Base-by-base conservation (phyloP, 1,139 yeast species). In the Tardiomyces depauwii region DNA sequence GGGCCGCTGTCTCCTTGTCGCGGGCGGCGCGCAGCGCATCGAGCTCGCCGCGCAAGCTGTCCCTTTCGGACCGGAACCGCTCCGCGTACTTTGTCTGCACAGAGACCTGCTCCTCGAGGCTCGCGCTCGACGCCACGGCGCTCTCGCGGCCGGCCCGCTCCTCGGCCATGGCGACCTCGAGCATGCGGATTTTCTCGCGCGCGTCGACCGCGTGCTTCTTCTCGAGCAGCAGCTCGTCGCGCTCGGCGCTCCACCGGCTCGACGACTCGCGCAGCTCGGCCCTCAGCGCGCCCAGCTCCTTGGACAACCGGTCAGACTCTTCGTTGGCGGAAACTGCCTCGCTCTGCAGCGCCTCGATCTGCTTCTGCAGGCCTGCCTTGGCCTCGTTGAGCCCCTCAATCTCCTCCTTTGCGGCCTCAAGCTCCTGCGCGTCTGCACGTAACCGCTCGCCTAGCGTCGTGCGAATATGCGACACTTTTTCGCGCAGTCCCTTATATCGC, bases 391-490 rank as follows among this genome's bases (percentile, higher is more conserved):
- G 16, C 16, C 61, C 51, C 52, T 67, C 65, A 51, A 51, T 42
- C 33, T 65, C 66, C 42, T 65, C 68, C 13, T 52, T 51, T 12
- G 70, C 47, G 13, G 18, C 16, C 10, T 44, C 54, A 30, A 63
- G 50, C 36, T 58, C 64, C 2, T 58, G 66, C 2, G 68, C 63
- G 54, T 77, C 78, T 0, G 80, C 68, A 40, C 68, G 69, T 44
- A 80, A 82, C 39, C 88, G 68, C 53, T 87, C 94, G 10, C 72
- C 71, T 53, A 91, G 83, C 0, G 93, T 72, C 50, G 83, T 68
- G 58, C 85, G 87, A 85, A 91, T 87, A 2, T 85, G 78, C 1
- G 94, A 77, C 30, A 91, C 70, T 59, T 85, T 77, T 52, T 80
- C 82, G 49, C 88, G 67, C 18, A 91, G 67, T n/a, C 74, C 72